phyloP scores from a whole-genome alignment of 768 basidiomycete genomes.

The Mycena metata region DNA sequence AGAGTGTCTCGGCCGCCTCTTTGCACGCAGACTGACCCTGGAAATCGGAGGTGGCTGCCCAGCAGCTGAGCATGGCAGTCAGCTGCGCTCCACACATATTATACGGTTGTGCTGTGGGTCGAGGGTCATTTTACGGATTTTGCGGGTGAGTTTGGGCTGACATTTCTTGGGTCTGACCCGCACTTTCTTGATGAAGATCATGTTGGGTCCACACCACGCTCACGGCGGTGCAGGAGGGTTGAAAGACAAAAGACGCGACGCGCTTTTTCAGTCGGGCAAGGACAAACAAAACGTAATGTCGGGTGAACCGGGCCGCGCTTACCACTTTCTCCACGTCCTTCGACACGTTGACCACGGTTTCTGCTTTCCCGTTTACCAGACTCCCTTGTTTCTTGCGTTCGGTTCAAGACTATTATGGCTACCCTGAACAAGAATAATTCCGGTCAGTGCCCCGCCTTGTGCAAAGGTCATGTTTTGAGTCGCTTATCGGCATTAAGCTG shows the following conservation, averaged over 20 bases:
- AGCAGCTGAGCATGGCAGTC: slow-evolving; percentile 86
- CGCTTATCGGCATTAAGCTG: slow-evolving; percentile 62
- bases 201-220: slow-evolving; percentile 35
- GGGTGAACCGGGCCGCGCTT: too few species aligned
- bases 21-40: slow-evolving; percentile 68
- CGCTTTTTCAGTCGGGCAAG: too few species aligned
- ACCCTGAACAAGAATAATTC: slow-evolving; percentile 91
- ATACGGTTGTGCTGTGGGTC: slow-evolving; percentile 55
- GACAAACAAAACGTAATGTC: too few species aligned
- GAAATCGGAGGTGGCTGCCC: slow-evolving; percentile 81
- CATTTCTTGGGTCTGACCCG: slow-evolving; percentile 85
- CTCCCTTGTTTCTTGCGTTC: slow-evolving; percentile 4
- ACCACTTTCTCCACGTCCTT: too few species aligned
- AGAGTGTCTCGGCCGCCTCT: slow-evolving; percentile 70
- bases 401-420: slow-evolving; percentile 44
- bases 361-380: slow-evolving; percentile 33
- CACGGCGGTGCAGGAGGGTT: slow-evolving; percentile 19
- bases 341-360: background rate
- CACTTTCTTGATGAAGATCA: slow-evolving; percentile 84
- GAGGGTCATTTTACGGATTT: slow-evolving; percentile 5
- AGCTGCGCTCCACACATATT: slow-evolving; percentile 79
- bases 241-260: slow-evolving; percentile 3
- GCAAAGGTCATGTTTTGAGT: slow-evolving; percentile 17
- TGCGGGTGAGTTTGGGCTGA: slow-evolving; percentile 47
- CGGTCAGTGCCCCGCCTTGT: slow-evolving; percentile 58